phyloP scores from a whole-genome alignment of 2,329 filamentous ascomycete genomes.

The Curvularia verruculosa region DNA sequence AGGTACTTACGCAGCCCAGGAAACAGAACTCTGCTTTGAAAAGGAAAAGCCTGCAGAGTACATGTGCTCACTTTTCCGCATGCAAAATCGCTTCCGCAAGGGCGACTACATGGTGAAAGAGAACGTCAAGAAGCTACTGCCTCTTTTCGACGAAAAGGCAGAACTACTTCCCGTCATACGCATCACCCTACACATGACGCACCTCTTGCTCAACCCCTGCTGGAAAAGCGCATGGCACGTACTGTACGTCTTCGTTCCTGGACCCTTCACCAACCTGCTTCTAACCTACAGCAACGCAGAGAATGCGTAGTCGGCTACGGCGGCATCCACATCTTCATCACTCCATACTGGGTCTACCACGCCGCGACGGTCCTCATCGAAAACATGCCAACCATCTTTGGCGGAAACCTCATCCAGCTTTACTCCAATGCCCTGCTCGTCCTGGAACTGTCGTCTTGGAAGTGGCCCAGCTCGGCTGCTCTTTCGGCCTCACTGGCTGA shows the following conservation, averaged over 20 bases:
- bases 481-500: conserved; percentile 39
- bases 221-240: conserved; percentile 43
- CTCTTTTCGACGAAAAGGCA: conserved; percentile 32
- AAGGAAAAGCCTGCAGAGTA: conserved; percentile 37
- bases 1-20: conserved; percentile 25
- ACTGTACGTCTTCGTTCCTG: conserved; percentile 12
- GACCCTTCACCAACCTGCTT: not conserved
- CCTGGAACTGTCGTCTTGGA: conserved; percentile 42
- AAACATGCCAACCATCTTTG: conserved; percentile 38
- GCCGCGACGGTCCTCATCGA: conserved; percentile 43
- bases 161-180: conserved; percentile 38
- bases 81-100: conserved; percentile 46
- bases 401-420: conserved; percentile 41
- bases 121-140: conserved; percentile 33
- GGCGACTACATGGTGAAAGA: conserved; percentile 30
- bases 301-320: conserved; percentile 42
- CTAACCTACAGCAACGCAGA: conserved; percentile 18
- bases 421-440: conserved; percentile 46
- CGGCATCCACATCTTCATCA: conserved; percentile 41
- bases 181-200: conserved; percentile 41
- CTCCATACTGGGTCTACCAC: conserved; percentile 46
- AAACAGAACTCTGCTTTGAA: conserved; percentile 39
- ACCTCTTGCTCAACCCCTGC: conserved; percentile 40
- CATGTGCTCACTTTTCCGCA: conserved; percentile 44
- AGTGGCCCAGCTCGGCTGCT: conserved; percentile 43